A percentile compares a stretch with the other conserved stretches of the same genome.
phyloP scores from a whole-genome alignment of 352 stramenopile species.

The Aphanomyces astaci region DNA sequence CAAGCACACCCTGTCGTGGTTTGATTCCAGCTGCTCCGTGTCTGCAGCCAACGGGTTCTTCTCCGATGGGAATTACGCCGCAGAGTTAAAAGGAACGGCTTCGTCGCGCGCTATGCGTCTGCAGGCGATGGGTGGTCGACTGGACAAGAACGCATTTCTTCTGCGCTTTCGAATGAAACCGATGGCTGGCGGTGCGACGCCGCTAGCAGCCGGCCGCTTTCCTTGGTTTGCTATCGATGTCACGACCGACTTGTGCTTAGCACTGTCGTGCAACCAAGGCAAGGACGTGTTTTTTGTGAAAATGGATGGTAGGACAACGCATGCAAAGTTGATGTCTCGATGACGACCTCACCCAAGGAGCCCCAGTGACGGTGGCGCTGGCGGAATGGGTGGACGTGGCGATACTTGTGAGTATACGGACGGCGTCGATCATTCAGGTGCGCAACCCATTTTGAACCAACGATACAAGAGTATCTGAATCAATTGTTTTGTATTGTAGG shows the following conservation, averaged over 20 bases:
- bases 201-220: neutral
- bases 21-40: neutral
- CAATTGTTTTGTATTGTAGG: too few relatives aligned
- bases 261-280: neutral
- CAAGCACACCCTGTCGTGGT: neutral
- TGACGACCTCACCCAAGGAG: too few relatives aligned
- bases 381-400: too few relatives aligned
- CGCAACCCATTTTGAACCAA: too few relatives aligned
- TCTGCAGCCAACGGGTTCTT: neutral
- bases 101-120: neutral
- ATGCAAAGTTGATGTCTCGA: too few relatives aligned
- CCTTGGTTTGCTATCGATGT: conserved; percentile 12
- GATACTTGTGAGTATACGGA: too few relatives aligned
- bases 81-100: neutral
- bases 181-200: neutral
- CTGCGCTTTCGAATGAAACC: neutral
- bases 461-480: too few relatives aligned
- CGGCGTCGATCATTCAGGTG: too few relatives aligned
- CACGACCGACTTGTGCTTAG: neutral
- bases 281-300: neutral
- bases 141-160: conserved; percentile 1
- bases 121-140: neutral
- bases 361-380: too few relatives aligned
- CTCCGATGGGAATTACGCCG: neutral
- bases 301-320: neutral